Conservation (phyloP, 73 alveolate genomes). For the Tetrahymena borealis region DNA sequence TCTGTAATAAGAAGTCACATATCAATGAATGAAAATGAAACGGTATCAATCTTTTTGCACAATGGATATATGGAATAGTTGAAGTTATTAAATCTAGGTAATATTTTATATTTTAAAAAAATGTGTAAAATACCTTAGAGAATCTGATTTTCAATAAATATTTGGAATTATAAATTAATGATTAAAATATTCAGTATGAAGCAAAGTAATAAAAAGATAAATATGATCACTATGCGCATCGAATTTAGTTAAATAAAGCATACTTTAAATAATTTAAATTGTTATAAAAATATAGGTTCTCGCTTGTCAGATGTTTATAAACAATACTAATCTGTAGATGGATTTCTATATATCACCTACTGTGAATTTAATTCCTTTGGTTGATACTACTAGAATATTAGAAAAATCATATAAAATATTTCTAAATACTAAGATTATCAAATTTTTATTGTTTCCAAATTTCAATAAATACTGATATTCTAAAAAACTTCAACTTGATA, state of each 20-base stretch:
- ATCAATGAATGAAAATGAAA: background rate
- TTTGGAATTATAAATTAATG: no score
- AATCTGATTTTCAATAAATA: background rate
- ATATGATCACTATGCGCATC: no score
- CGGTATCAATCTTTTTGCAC: background rate
- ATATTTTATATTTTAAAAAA: background rate
- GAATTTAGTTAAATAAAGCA: no score
- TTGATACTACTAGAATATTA: no score
- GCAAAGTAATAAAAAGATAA: no score
- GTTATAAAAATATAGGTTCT: background rate
- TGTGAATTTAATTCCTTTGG: background rate
- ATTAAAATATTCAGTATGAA: no score
- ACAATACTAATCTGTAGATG: background rate
- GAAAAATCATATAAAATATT: no score
- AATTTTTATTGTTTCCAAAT: no score
- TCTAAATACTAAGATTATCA: no score
- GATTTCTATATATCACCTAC: background rate
- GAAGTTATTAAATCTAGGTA: background rate
- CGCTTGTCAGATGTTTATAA: background rate
- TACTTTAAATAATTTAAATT: no score
- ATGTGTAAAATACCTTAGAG: background rate
- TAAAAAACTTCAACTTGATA: no score
- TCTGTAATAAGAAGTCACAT: background rate
- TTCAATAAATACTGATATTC: no score
- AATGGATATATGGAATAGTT: background rate